These are phyloP conservation scores for Litchi chinensis DNA, from an alignment of 345 rosid genomes.

Conservation along the genomic window DNA sequence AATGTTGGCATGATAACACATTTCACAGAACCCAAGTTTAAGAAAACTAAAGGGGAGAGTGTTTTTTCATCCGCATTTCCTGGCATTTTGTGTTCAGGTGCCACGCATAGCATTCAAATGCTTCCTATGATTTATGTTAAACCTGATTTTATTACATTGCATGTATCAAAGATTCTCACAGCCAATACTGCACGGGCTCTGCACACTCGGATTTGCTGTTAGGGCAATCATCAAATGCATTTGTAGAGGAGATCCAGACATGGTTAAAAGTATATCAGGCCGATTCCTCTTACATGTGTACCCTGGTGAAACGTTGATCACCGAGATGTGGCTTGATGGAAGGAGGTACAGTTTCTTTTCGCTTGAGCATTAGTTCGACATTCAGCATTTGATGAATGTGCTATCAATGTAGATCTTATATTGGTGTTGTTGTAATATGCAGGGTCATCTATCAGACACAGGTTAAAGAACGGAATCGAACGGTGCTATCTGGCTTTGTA, in stretches of 20 bases:
- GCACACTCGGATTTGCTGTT: constrained; percentile 82
- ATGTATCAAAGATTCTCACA: constrained; percentile 55
- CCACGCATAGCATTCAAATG: not conserved
- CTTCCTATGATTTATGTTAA: not conserved
- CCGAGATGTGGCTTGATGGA: constrained; percentile 88
- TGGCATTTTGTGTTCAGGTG: not conserved
- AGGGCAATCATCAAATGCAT: constrained; percentile 79
- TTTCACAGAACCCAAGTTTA: not conserved
- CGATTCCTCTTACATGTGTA: constrained; percentile 79
- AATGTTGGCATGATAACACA: not conserved
- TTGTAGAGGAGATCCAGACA: constrained; percentile 67
- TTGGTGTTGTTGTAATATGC: constrained; percentile 29
- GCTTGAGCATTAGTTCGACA: not conserved
- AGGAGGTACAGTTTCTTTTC: constrained; percentile 47
- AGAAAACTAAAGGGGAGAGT: not conserved
- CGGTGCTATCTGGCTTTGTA: constrained; percentile 72
- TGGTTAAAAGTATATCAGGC: constrained; percentile 63
- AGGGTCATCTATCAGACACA: constrained; percentile 70
- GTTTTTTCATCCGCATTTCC: not conserved
- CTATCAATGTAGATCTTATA: constrained; percentile 17
- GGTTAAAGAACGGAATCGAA: constrained; percentile 66
- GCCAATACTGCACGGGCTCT: constrained; percentile 87
- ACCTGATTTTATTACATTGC: constrained; percentile 27
- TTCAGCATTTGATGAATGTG: not conserved
- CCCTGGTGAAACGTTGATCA: constrained; percentile 80